Evolutionary conservation across 148 eudicot species (phyloP).

Genomic region (Cornus controversa): DNA sequence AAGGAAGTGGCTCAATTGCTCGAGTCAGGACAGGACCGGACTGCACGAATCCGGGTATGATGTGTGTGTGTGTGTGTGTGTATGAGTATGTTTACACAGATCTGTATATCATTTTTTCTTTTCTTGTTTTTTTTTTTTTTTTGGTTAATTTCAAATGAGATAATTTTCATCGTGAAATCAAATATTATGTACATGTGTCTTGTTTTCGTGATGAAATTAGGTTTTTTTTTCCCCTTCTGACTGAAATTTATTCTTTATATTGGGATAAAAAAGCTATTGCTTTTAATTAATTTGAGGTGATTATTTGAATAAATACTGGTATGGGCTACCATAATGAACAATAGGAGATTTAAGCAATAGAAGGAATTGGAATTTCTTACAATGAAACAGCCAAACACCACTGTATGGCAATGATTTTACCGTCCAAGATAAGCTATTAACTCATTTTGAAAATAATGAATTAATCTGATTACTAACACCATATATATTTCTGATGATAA

Average conservation of each 20-base stretch:
- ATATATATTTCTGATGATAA: background rate
- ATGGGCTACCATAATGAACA: background rate
- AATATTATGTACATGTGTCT: no score
- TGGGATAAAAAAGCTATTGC: no score
- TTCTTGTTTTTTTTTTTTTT: no score
- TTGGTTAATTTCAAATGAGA: no score
- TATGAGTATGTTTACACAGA: no score
- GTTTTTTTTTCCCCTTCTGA: background rate
- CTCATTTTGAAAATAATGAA: background rate
- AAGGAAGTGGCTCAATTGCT: constrained; percentile 86
- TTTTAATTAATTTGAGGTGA: no score
- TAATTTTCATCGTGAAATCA: no score
- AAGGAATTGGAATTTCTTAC: background rate
- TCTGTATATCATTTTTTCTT: no score
- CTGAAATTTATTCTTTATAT: no score
- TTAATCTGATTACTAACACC: background rate
- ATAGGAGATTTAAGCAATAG: background rate
- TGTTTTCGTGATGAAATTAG: no score
- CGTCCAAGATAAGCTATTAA: background rate
- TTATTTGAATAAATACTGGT: no score
- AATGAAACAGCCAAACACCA: background rate
- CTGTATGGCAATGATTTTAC: background rate
- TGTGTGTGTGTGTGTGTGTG: background rate
- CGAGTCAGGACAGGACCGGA: constrained; percentile 73
- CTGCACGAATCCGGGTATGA: constrained; percentile 83